Evolutionary conservation across 805 yeast species (phyloP).

Genomic region (Lachancea sp.): DNA sequence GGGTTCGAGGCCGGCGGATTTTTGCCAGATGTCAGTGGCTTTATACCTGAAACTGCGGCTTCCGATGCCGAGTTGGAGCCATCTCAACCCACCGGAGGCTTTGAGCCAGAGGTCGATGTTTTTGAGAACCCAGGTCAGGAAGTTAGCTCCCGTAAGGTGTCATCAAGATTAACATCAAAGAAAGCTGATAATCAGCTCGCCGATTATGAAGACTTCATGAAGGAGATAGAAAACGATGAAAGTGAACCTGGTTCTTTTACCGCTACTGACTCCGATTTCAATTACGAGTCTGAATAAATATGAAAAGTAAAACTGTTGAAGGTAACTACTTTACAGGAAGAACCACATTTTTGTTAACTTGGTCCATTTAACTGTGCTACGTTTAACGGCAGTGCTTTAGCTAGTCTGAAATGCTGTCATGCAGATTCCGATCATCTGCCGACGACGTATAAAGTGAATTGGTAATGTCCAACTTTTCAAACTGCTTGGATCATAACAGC

Average conservation of each 20-base stretch:
- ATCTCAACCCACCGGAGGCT: constrained; percentile 4
- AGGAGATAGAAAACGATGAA: constrained; percentile 27
- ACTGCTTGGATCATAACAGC: background rate
- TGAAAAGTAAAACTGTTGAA: background rate
- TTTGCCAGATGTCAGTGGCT: constrained; percentile 8
- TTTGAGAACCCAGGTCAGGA: background rate
- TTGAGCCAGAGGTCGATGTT: constrained; percentile 2
- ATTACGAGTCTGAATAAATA: constrained; percentile 11
- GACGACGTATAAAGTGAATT: background rate
- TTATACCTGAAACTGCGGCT: constrained; percentile 4
- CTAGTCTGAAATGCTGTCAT: too few species aligned
- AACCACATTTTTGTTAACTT: too few species aligned
- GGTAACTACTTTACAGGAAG: background rate
- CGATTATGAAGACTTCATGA: constrained; percentile 31
- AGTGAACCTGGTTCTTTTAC: constrained; percentile 17
- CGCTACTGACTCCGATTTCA: constrained; percentile 5
- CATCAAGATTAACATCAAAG: background rate
- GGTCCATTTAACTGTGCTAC: too few species aligned
- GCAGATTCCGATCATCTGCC: background rate
- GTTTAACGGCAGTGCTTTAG: too few species aligned
- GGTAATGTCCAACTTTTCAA: background rate
- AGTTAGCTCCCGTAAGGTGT: background rate
- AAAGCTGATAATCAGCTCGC: constrained; percentile 9
- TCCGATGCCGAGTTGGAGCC: background rate
- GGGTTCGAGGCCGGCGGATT: constrained; percentile 8